Conservation (phyloP, 805 yeast genomes). For the Ogataea angusta region DNA sequence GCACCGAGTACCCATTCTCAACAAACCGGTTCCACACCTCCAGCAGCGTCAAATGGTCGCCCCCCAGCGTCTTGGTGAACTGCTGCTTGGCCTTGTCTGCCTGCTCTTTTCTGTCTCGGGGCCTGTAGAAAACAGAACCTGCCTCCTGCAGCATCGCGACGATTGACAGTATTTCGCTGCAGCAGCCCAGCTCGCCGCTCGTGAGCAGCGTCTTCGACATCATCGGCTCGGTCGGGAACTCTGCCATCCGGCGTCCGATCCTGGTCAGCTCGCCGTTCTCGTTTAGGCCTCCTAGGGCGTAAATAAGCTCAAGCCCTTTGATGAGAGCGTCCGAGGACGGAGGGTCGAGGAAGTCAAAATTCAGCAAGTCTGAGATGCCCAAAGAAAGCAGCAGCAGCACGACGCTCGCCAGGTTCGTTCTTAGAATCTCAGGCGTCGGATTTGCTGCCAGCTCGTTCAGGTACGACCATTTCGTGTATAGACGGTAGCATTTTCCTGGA, state of each 20-base stretch:
- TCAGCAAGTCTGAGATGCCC: slow-evolving; percentile 78
- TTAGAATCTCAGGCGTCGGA: slow-evolving; percentile 88
- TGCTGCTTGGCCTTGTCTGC: slow-evolving; percentile 63
- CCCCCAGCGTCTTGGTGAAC: slow-evolving; percentile 49
- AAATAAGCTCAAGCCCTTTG: slow-evolving; percentile 75
- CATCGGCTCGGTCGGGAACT: slow-evolving; percentile 90
- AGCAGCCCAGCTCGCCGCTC: slow-evolving; percentile 58
- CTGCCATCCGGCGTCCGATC: slow-evolving; percentile 82
- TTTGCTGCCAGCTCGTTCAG: slow-evolving; percentile 70
- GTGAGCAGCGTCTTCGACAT: slow-evolving; percentile 71
- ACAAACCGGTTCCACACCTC: slow-evolving; percentile 78
- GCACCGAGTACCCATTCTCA: slow-evolving; percentile 58
- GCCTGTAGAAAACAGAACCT: slow-evolving; percentile 64
- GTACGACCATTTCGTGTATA: slow-evolving; percentile 82
- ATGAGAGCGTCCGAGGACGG: slow-evolving; percentile 75
- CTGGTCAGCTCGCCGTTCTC: slow-evolving; percentile 74
- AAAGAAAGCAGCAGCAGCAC: slow-evolving; percentile 74
- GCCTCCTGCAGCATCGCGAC: slow-evolving; percentile 83
- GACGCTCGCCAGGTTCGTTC: slow-evolving; percentile 77
- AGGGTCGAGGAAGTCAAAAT: slow-evolving; percentile 88
- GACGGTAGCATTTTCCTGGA: slow-evolving; percentile 90
- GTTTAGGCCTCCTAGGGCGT: slow-evolving; percentile 82
- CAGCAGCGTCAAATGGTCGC: slow-evolving; percentile 78
- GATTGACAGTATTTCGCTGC: slow-evolving; percentile 66
- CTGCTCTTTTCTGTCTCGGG: slow-evolving; percentile 59